Conservation (phyloP, 2,329 filamentous ascomycete species). For the Neopestalotiopsis rosae region DNA sequence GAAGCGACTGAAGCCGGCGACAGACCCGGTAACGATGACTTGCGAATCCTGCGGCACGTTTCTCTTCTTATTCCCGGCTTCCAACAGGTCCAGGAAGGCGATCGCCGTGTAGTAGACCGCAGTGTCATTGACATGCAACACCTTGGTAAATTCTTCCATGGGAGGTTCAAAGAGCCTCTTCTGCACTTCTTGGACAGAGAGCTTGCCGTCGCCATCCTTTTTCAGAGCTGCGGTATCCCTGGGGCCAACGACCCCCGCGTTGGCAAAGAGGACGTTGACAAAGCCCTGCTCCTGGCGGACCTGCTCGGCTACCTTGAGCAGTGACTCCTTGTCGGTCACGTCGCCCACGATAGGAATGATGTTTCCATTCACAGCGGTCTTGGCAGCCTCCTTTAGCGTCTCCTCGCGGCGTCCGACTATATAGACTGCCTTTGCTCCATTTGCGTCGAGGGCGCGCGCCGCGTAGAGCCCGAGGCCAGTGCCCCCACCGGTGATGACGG, state of each 20-base stretch:
- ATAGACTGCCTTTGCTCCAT: constrained; percentile 18
- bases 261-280: constrained; percentile 17
- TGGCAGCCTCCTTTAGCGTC: constrained; percentile 10
- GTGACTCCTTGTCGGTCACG: constrained; percentile 13
- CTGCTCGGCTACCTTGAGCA: constrained; percentile 10
- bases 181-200: constrained; percentile 8
- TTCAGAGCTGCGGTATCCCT: not conserved
- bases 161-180: constrained; percentile 3
- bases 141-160: not conserved
- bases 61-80: constrained; percentile 8
- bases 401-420: constrained; percentile 14
- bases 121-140: constrained; percentile 11
- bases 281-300: constrained; percentile 15
- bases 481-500: constrained; percentile 14
- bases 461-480: constrained; percentile 16
- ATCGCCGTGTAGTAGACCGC: constrained; percentile 15
- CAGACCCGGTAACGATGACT: constrained; percentile 11
- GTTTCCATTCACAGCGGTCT: constrained; percentile 11
- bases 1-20: constrained; percentile 14
- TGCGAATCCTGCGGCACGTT: constrained; percentile 18
- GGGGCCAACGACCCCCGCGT: constrained; percentile 3
- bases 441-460: constrained; percentile 16
- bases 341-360: constrained; percentile 17
- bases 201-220: constrained; percentile 4
- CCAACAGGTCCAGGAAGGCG: constrained; percentile 14